These are phyloP conservation scores for Stachybotrys elegans DNA, from an alignment of 2,329 filamentous ascomycete species.

Conservation along the genomic window DNA sequence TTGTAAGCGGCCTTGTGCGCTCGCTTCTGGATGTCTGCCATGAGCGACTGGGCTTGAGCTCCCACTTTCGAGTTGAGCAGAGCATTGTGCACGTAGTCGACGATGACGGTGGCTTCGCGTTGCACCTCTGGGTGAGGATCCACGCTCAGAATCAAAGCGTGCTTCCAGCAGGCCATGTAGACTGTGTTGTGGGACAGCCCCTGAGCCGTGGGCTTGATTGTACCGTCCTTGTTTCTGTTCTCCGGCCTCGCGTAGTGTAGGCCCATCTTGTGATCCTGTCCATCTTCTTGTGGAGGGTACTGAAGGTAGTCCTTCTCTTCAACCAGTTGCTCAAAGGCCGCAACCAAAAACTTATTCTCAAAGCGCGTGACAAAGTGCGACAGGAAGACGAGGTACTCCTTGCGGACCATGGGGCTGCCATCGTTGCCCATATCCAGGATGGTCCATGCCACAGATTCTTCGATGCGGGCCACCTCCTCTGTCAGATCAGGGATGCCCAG, in stretches of 20 bases:
- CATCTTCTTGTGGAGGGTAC: conserved; percentile 50
- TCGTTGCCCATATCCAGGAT: conserved; percentile 90
- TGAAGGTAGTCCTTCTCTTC: conserved; percentile 72
- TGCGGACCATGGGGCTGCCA: conserved; percentile 88
- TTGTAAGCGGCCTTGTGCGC: conserved; percentile 41
- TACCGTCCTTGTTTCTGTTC: conserved; percentile 52
- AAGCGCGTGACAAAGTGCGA: conserved; percentile 88
- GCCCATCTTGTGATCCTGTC: conserved; percentile 55
- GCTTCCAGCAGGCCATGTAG: conserved; percentile 91
- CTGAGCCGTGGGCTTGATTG: conserved; percentile 50
- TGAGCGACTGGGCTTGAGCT: conserved; percentile 61
- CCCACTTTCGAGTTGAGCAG: conserved; percentile 75
- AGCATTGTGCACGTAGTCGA: conserved; percentile 78
- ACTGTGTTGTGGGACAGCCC: conserved; percentile 80
- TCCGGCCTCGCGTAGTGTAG: conserved; percentile 55
- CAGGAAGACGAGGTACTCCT: conserved; percentile 88
- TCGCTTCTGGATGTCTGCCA: conserved; percentile 65
- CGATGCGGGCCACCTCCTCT: conserved; percentile 82
- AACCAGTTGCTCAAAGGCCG: conserved; percentile 82
- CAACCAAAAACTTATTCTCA: conserved; percentile 85
- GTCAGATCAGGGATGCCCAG: conserved; percentile 90
- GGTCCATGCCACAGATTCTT: conserved; percentile 85
- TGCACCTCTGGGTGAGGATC: conserved; percentile 94
- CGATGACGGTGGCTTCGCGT: conserved; percentile 74
- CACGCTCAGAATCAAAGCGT: conserved; percentile 82